Evolutionary conservation across 176 grass and related monocot species (phyloP).

Genomic region (Juncus inflexus): DNA sequence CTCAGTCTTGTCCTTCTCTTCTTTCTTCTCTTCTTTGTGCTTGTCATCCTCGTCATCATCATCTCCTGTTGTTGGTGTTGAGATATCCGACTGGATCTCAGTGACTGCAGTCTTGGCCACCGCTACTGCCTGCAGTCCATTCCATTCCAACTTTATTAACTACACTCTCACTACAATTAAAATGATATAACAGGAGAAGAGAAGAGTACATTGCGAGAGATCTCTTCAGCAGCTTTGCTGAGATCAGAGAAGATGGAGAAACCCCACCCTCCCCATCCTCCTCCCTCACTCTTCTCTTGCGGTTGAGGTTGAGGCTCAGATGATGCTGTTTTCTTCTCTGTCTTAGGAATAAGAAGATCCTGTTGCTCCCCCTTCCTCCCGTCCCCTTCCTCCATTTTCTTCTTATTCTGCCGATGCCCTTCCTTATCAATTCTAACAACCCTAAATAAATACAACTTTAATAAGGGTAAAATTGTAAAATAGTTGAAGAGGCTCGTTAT

Average conservation of each 20-base stretch:
- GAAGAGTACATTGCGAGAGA: conserved; percentile 65
- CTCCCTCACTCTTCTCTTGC: conserved; percentile 20
- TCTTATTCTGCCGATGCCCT: neutral
- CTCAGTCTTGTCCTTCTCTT: conserved; percentile 27
- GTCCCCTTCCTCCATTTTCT: conserved; percentile 25
- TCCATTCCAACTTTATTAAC: conserved; percentile 5
- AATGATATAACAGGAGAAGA: neutral
- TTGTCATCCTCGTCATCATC: neutral
- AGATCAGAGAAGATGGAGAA: conserved; percentile 82
- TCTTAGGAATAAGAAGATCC: conserved; percentile 14
- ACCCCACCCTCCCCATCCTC: conserved; percentile 91
- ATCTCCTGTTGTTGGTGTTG: conserved; percentile 25
- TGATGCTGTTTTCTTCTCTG: neutral
- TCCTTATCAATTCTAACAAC: too few species aligned
- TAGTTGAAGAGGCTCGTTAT: too few species aligned
- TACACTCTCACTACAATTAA: neutral
- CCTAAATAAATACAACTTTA: too few species aligned
- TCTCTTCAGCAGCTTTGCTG: conserved; percentile 52
- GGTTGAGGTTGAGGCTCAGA: conserved; percentile 1
- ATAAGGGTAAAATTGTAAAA: too few species aligned
- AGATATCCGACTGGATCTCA: conserved; percentile 42
- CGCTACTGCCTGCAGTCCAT: conserved; percentile 65
- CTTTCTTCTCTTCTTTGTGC: conserved; percentile 18
- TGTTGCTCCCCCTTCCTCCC: conserved; percentile 4
- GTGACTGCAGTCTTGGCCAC: conserved; percentile 72